phyloP scores from a whole-genome alignment of 2,329 filamentous ascomycete genomes.

The Penicillium sp. region DNA sequence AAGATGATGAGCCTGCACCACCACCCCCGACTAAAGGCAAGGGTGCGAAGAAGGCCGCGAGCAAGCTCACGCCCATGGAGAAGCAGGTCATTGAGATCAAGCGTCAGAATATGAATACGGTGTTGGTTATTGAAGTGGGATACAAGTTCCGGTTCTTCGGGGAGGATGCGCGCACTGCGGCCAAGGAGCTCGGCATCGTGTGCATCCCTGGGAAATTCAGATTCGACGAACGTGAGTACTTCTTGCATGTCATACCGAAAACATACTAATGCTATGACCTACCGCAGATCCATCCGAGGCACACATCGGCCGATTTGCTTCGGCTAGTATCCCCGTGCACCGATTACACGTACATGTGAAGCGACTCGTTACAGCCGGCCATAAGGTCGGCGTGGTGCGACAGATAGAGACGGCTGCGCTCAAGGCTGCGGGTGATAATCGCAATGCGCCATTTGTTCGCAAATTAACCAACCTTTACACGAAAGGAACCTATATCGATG shows the following conservation, averaged over 20 bases:
- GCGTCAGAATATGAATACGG: slow-evolving; percentile 79
- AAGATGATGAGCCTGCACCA: slow-evolving; percentile 48
- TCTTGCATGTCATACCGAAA: not conserved
- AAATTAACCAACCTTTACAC: slow-evolving; percentile 97
- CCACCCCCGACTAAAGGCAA: slow-evolving; percentile 50
- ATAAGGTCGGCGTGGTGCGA: slow-evolving; percentile 93
- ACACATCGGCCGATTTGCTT: slow-evolving; percentile 87
- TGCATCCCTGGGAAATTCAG: slow-evolving; percentile 95
- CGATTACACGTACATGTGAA: slow-evolving; percentile 91
- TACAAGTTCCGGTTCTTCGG: slow-evolving; percentile 99
- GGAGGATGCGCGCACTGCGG: slow-evolving; percentile 84
- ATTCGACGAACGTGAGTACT: slow-evolving; percentile 78
- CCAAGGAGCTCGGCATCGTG: slow-evolving; percentile 88
- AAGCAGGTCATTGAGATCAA: slow-evolving; percentile 93
- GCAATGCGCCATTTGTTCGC: slow-evolving; percentile 85
- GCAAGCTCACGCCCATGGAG: slow-evolving; percentile 92
- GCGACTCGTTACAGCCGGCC: slow-evolving; percentile 82
- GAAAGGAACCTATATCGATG: slow-evolving; percentile 96
- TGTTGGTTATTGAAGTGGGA: slow-evolving; percentile 91
- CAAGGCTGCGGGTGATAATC: slow-evolving; percentile 92
- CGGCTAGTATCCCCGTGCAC: slow-evolving; percentile 91
- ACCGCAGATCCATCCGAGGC: slow-evolving; percentile 76
- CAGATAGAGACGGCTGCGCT: slow-evolving; percentile 94
- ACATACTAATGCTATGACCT: slow-evolving; percentile 18
- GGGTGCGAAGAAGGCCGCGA: slow-evolving; percentile 67